Base-by-base conservation (phyloP, 345 rosid species). In the Pistacia vera region DNA sequence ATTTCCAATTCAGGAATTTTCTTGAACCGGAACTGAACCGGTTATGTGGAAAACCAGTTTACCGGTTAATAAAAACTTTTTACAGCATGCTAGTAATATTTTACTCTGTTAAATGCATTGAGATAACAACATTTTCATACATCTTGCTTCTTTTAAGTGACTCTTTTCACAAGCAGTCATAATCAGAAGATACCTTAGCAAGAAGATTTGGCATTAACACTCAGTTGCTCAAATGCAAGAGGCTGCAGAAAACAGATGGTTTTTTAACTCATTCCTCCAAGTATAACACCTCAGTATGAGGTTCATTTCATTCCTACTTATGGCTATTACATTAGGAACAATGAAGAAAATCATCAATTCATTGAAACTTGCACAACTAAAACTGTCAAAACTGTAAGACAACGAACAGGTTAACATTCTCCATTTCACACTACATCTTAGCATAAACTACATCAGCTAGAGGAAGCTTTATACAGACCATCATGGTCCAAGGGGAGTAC, bases 81-180 rank as follows among this genome's bases (percentile, higher is more conserved):
- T 3, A 12, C 25, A 67, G n/a, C 16, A 33, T 49, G 18, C 30
- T 13, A 46, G 49, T 16, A 4, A 0, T 14, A 67, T 12, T 46
- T 25, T 35, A 67, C 49, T 25, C 16, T 20, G 20, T 67, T 22
- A 55, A 22, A 49, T 8, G 20, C 2, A 2, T 63, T 65, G 0
- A 11, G 17, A 18, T 41, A 4, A 65, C 10, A 51, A 41, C 4
- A 6, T n/a, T 16, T 68, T 68, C 11, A 48, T 12, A 25, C 3
- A 25, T 67, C 71, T 28, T 67, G 56, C 57, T 11, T 48, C 58
- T 13, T 13, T 49, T 63, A 6, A 8, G 22, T 67, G 57, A 44
- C 48, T 66, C 54, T 44, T 66, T 66, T 66, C 70, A 66, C 20
- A 49, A 48, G 20, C 18, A 44, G 18, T 67, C 38, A 48, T 48